phyloP scores from a whole-genome alignment of 257 asterid genomes.

The Fraxinus anomala region DNA sequence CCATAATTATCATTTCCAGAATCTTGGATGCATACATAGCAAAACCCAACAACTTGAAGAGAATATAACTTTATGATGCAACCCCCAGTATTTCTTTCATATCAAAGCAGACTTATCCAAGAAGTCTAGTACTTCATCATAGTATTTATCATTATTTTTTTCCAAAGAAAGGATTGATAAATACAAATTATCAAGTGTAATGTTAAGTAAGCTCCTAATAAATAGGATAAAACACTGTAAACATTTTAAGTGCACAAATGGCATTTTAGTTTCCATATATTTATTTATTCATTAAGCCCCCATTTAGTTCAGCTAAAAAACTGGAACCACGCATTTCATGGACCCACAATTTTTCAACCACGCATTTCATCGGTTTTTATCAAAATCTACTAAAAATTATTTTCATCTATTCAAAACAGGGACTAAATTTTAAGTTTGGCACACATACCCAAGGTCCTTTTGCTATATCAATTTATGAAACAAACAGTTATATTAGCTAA shows the following conservation, averaged over 20 bases:
- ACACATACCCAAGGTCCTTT: neutral
- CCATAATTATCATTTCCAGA: neutral
- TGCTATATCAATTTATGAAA: neutral
- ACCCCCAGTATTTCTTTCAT: neutral
- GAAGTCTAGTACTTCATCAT: neutral
- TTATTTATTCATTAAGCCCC: too few species aligned
- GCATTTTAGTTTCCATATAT: neutral
- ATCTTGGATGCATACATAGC: neutral
- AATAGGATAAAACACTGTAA: neutral
- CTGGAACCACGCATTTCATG: too few species aligned
- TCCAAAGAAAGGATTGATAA: neutral
- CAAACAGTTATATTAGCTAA: neutral
- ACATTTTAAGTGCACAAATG: neutral
- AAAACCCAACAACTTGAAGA: neutral
- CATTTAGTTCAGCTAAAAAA: too few species aligned
- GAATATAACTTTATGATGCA: neutral
- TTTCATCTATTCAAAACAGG: too few species aligned
- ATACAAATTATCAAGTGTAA: too few species aligned
- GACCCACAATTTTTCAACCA: too few species aligned
- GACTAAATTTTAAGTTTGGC: neutral
- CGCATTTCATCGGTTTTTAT: too few species aligned
- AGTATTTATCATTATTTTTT: too few species aligned
- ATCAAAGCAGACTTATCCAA: neutral
- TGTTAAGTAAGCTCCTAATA: neutral
- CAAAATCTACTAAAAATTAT: too few species aligned